phyloP scores from a whole-genome alignment of 2,329 filamentous ascomycete genomes.

The Penicillium sp. region DNA sequence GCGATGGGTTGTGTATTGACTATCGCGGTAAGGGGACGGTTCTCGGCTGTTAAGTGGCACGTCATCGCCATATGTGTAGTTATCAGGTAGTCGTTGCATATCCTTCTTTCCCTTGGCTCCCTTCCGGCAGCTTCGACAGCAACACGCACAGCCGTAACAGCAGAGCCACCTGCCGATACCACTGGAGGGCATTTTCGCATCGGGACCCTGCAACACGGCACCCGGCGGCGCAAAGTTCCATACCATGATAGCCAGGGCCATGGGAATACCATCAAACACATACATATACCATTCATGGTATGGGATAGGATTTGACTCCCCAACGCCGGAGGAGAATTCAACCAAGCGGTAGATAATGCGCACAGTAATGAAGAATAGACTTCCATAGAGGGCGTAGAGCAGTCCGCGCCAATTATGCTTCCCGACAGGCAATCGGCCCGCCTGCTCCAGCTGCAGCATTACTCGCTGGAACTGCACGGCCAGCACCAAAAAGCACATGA shows the following conservation, averaged over 20 bases:
- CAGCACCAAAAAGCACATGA: constrained; percentile 50
- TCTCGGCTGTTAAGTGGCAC: background rate
- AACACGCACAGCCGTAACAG: constrained; percentile 2
- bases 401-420: constrained; percentile 1
- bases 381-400: constrained; percentile 46
- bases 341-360: constrained; percentile 59
- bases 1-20: background rate
- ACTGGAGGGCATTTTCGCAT: constrained; percentile 1
- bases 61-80: background rate
- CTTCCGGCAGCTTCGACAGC: constrained; percentile 6
- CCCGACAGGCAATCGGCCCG: background rate
- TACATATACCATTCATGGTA: constrained; percentile 41
- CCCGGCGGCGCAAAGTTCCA: constrained; percentile 18
- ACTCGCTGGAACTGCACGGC: constrained; percentile 49
- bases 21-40: background rate
- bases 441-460: constrained; percentile 32
- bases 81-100: background rate
- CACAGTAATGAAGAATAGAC: constrained; percentile 49
- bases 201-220: background rate
- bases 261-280: constrained; percentile 41
- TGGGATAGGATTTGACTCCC: constrained; percentile 37
- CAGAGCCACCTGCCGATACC: background rate
- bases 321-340: constrained; percentile 54
- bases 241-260: constrained; percentile 37
- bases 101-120: background rate